Base-by-base conservation (phyloP, 2,329 filamentous ascomycete genomes). In the Arthrobotrys sinensis region DNA sequence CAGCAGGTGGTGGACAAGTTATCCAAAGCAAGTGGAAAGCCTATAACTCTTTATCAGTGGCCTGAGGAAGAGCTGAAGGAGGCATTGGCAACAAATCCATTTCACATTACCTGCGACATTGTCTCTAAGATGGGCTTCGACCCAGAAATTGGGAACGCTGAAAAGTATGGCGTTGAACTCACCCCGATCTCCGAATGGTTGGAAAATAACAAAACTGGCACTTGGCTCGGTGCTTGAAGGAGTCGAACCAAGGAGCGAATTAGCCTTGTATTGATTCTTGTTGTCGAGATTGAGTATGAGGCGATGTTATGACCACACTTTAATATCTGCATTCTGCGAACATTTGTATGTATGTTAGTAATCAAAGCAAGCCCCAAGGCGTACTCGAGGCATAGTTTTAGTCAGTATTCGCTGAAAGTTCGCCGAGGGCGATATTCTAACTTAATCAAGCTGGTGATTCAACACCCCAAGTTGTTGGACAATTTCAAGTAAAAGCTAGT, bases 81-180 rank as follows among this genome's bases (percentile, higher is more conserved):
- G 24, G 57, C 57, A 21, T 24, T 46, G 48, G 24, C 24, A 12
- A 57, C 55, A 4, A 24, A 72, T 40, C 38, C 60, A 11, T 57
- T 55, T 36, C 55, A 72, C 45, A 65, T 28, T 19, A 64, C 53
- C 16, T 28, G 43, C 21, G 28, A 63, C 10, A 45, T 57, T 3
- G 14, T 72, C n/a, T 28, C 68, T 14, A 50, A 66, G 45, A 73
- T 73, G 69, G 60, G 60, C 40, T 73, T 60, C n/a, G 60, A 73
- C 6, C 50, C 69, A 12, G 50, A 57, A 16, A 34, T 48, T 16
- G 69, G 12, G 16, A 48, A 57, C 6, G 19, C 38, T 36, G 50
- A 55, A 21, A 40, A 48, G 3, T 65, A 66, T 19, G 60, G 38
- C 4, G 60, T 71, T n/a, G 16, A 73, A 28, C 62, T 73, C 7